Conservation (phyloP, 2,329 filamentous ascomycete species). For the Aspergillus japonicus region DNA sequence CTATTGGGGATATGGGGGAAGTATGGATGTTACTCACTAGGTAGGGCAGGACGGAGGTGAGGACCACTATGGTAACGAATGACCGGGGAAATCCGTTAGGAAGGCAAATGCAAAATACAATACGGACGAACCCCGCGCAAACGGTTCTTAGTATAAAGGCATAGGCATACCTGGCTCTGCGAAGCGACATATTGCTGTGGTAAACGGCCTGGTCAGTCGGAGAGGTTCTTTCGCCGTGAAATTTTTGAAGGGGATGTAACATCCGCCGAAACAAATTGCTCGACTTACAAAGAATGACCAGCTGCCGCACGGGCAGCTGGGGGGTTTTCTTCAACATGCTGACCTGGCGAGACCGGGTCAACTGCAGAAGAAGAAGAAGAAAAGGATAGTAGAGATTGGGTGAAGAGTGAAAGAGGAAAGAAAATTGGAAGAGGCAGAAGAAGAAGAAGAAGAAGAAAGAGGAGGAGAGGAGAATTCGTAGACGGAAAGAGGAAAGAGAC, state of each 20-base stretch:
- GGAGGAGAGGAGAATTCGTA: neutral
- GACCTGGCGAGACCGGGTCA: too few relatives aligned
- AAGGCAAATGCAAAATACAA: neutral
- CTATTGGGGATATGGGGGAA: neutral
- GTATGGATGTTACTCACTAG: conserved; percentile 37
- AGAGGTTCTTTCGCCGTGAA: neutral
- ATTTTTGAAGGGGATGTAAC: too few relatives aligned
- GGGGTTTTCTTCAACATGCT: conserved; percentile 31
- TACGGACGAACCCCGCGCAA: too few relatives aligned
- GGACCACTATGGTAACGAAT: conserved; percentile 39
- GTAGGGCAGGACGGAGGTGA: conserved; percentile 69
- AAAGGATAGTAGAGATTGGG: neutral
- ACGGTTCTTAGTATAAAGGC: neutral
- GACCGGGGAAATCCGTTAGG: neutral
- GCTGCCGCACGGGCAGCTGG: conserved; percentile 73
- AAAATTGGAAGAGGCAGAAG: neutral
- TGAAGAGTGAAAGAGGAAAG: conserved; percentile 1
- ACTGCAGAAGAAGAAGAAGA: neutral
- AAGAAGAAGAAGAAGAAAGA: neutral
- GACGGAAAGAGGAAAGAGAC: neutral
- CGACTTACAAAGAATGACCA: conserved; percentile 70
- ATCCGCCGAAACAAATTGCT: neutral
- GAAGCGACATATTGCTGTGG: conserved; percentile 73
- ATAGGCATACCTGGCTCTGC: conserved; percentile 60
- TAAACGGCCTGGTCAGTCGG: conserved; percentile 7